Conservation (phyloP, 768 basidiomycete genomes). For the Lentinula aciculospora region DNA sequence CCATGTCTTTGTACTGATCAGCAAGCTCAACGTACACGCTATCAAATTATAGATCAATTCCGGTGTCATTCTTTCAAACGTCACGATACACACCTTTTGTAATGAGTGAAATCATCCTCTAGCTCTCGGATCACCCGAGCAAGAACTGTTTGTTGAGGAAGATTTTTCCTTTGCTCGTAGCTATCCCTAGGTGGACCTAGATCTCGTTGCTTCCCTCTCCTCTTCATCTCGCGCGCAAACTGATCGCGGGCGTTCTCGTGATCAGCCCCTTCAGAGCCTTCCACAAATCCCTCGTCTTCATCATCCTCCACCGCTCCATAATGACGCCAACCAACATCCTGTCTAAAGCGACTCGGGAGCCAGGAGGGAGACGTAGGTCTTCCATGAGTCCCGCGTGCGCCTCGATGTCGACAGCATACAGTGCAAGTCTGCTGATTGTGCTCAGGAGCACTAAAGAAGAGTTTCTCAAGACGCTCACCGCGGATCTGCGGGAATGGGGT, state of each 20-base stretch:
- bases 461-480: slow-evolving; percentile 66
- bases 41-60: too few species aligned
- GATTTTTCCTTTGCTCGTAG: slow-evolving; percentile 28
- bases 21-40: slow-evolving; percentile 90
- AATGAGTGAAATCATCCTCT: slow-evolving; percentile 93
- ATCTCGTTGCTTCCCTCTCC: slow-evolving; percentile 27
- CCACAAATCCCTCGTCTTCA: slow-evolving; percentile 46
- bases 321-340: slow-evolving; percentile 7
- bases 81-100: slow-evolving; percentile 75
- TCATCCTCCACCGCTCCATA: slow-evolving; percentile 12
- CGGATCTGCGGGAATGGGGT: slow-evolving; percentile 82
- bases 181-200: slow-evolving; percentile 22
- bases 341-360: slow-evolving; percentile 18
- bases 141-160: slow-evolving; percentile 87
- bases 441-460: slow-evolving; percentile 78
- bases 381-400: slow-evolving; percentile 3
- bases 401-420: slow-evolving; percentile 48
- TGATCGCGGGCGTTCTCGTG: slow-evolving; percentile 11
- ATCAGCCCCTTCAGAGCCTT: slow-evolving; percentile 33
- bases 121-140: slow-evolving; percentile 79
- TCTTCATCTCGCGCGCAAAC: slow-evolving; percentile 6
- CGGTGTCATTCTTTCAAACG: not conserved
- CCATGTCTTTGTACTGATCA: slow-evolving; percentile 89
- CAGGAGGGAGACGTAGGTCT: slow-evolving; percentile 15
- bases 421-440: slow-evolving; percentile 69